These are phyloP conservation scores for Tinospora cordifolia DNA, from an alignment of 164 flowering plant genomes.

Conservation along the genomic window DNA sequence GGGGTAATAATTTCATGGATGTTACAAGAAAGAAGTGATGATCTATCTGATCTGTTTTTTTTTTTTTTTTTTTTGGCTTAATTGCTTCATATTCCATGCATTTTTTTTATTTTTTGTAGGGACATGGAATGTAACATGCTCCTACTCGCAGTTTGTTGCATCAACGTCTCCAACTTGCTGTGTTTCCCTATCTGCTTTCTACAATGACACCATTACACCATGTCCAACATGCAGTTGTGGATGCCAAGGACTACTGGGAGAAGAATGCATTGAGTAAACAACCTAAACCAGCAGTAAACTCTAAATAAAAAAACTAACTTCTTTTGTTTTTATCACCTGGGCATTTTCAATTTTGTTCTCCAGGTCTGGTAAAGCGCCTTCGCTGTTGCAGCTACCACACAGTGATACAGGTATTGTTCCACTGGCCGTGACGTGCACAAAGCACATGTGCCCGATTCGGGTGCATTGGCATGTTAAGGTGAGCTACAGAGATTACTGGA, in stretches of 20 bases:
- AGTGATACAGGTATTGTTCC: conserved; percentile 15
- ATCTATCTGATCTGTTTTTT: background rate
- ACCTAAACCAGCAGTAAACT: no score
- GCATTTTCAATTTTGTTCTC: background rate
- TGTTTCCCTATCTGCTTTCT: conserved; percentile 71
- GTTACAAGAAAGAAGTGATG: background rate
- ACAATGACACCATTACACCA: conserved; percentile 39
- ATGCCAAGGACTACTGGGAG: conserved; percentile 38
- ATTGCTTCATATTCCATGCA: background rate
- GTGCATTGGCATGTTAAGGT: conserved; percentile 83
- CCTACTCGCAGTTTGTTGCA: conserved; percentile 47
- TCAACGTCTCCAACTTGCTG: conserved; percentile 55
- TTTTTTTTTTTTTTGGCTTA: no score
- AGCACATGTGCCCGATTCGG: conserved; percentile 68
- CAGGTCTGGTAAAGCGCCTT: conserved; percentile 37
- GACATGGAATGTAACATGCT: conserved; percentile 63
- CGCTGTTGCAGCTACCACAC: conserved; percentile 28
- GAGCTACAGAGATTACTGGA: conserved; percentile 62
- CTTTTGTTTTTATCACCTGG: background rate
- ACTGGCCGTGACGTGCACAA: conserved; percentile 44
- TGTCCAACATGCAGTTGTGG: conserved; percentile 73
- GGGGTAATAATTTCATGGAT: no score
- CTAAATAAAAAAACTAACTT: background rate
- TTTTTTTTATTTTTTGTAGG: conserved; percentile 45
- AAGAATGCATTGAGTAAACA: conserved; percentile 43